phyloP scores from a whole-genome alignment of 208 protist genomes.

The Lotmaria passim region DNA sequence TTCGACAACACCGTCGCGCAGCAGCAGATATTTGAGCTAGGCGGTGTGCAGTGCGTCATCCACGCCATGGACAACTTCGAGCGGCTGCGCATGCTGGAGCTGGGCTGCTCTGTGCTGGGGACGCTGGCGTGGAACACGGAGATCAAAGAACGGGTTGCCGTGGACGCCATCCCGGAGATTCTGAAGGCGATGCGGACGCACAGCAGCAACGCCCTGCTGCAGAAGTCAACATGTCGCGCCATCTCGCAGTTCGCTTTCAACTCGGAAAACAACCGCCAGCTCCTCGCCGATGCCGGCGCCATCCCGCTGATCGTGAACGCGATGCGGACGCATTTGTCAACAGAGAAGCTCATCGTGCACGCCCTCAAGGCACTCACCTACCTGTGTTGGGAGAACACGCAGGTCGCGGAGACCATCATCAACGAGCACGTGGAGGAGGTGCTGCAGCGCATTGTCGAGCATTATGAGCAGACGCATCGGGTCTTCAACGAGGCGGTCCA shows the following conservation, averaged over 20 bases:
- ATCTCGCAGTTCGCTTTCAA: constrained; percentile 94
- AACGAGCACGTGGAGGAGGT: constrained; percentile 76
- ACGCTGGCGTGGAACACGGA: constrained; percentile 93
- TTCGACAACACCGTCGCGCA: constrained; percentile 92
- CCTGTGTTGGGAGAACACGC: constrained; percentile 91
- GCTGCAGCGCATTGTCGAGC: constrained; percentile 71
- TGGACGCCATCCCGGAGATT: constrained; percentile 86
- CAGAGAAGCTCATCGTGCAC: constrained; percentile 92
- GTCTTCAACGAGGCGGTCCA: constrained; percentile 89
- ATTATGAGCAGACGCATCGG: constrained; percentile 68
- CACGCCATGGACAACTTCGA: constrained; percentile 89
- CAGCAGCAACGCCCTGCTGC: constrained; percentile 77
- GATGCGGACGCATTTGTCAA: constrained; percentile 79
- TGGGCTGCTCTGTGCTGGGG: constrained; percentile 91
- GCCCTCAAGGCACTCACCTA: constrained; percentile 93
- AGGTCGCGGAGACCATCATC: constrained; percentile 89
- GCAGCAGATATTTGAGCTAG: constrained; percentile 89
- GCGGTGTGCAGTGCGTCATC: constrained; percentile 88
- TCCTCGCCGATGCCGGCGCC: constrained; percentile 81
- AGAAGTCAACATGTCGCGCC: constrained; percentile 92
- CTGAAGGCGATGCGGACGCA: constrained; percentile 86
- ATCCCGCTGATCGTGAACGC: constrained; percentile 89
- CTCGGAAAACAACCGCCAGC: constrained; percentile 88
- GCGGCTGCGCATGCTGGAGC: constrained; percentile 88
- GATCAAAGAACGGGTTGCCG: constrained; percentile 87